Evolutionary conservation across 495 filamentous ascomycete species (phyloP), one percentile per base, ranked within the genome.

Genomic region (Aspergillus haitiensis): DNA sequence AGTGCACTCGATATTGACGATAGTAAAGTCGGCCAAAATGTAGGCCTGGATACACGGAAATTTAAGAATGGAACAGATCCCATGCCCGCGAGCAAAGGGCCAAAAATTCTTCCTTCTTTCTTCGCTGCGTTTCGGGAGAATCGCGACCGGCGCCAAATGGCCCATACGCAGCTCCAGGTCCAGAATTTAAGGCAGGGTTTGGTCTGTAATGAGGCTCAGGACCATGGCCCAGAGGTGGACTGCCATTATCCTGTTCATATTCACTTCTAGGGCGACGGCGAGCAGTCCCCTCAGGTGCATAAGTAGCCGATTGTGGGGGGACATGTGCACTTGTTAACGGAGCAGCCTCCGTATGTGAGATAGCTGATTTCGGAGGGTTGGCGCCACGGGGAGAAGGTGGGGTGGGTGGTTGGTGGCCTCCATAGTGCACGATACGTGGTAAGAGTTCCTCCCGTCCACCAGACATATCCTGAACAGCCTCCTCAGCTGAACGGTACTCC

Each of bases 81-180:
- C 94, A 98, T 27, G 93, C 93, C 66, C 91, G 80, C 52, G 88
- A 85, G 68, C 94, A 98, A 44, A 98, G 74, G 48, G 81, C 77
- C 62, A 98, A 73, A 69, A 98, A 98, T 68, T 98, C 93, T 47
- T 96, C 93, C 72, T 93, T 91, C 86, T 98, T 98, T 71, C 84
- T 86, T 57, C 84, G 78, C 68, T 92, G 84, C n/a, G 84, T 88
- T 58, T 92, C 91, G 5, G 92, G 91, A 49, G 90, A 91, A 62
- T 94, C 89, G 48, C 91, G 77, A 8, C 87, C 88, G 39, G 85
- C 84, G 44, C 90, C 89, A 60, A 93, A 92, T 2, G 88, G 88
- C 9, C 88, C 88, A 45, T 80, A 79, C 3, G 74, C 52, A n/a
- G 84, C 61, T 33, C 80, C 71, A 2, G 83, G 79, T 12, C 86